Evolutionary conservation across 257 asterid genomes (phyloP).

Genomic region (Solanum boliviense): DNA sequence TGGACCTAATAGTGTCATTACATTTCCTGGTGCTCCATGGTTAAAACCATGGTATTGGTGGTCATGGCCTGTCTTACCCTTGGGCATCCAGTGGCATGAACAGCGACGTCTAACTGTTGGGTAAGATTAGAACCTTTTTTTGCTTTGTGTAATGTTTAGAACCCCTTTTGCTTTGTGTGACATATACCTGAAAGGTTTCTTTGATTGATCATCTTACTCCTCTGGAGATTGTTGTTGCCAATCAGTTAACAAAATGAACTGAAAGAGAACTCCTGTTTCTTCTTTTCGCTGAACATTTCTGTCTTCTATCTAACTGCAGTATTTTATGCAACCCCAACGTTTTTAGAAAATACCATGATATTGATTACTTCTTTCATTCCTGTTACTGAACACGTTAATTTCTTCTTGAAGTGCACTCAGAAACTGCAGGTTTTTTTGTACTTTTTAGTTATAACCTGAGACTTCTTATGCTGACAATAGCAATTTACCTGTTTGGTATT

Average conservation of each 20-base stretch:
- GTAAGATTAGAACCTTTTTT: constrained; percentile 23
- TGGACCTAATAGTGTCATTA: constrained; percentile 82
- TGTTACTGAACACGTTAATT: background rate
- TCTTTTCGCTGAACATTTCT: background rate
- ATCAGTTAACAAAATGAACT: background rate
- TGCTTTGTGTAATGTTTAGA: background rate
- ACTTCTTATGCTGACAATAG: background rate
- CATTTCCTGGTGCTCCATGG: constrained; percentile 87
- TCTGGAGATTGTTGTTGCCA: background rate
- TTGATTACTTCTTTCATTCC: background rate
- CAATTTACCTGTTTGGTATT: background rate
- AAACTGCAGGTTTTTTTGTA: background rate
- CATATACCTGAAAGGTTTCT: background rate
- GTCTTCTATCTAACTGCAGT: background rate
- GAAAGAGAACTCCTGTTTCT: background rate
- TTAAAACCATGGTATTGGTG: constrained; percentile 99
- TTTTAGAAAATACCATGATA: background rate
- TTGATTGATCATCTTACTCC: background rate
- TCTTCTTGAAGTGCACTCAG: background rate
- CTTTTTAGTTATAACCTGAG: background rate
- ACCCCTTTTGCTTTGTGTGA: background rate
- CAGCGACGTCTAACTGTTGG: constrained; percentile 70
- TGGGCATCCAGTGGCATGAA: constrained; percentile 82
- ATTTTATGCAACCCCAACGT: background rate
- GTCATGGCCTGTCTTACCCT: constrained; percentile 94